Evolutionary conservation across 345 rosid species (phyloP), one percentile per base, ranked within the genome.

Genomic region (Brassica carinata): DNA sequence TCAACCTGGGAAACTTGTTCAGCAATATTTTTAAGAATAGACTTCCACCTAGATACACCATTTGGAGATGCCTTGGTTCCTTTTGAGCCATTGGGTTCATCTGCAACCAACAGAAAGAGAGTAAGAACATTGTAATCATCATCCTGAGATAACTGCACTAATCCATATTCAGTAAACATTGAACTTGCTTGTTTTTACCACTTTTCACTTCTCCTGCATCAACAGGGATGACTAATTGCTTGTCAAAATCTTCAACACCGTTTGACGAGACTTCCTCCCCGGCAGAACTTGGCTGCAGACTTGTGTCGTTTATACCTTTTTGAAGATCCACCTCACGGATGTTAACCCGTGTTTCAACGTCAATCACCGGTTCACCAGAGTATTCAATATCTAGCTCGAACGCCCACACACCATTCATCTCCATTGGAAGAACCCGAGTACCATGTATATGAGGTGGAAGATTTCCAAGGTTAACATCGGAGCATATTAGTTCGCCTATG

Each of bases 381-480:
- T 96, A 96, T 84, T 96, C 97, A 33, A 91, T 27, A 75, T 93
- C 97, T 81, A 93, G 85, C 75, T 93, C 99, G 63, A 95, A 92
- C 64, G 94, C 96, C 98, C 97, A 96, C 67, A 82, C 89, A 72
- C 92, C 97, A 87, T 84, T 91, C 89, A 87, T 89, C 82, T 92
- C 93, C 73, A 78, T 72, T 5, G 97, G 92, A 84, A 89, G 91
- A 81, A 92, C 92, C 79, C 91, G 87, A 83, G 92, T 87, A 67
- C 86, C 90, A 86, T 92, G 97, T 81, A 96, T 84, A 84, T 89
- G 85, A 76, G 97, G 97, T 55, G 99, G 97, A 66, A 96, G 87
- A 40, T 84, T 85, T 72, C 99, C 99, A 3, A 76, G 76, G 82
- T 87, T 85, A 71, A 93, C 82, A 63, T 59, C 82, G 8, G 90